A percentile compares a stretch with the other conserved stretches of the same genome.
These are phyloP conservation scores for Perkinsus olseni DNA, from an alignment of 169 alveolate genomes.

Conservation along the genomic window DNA sequence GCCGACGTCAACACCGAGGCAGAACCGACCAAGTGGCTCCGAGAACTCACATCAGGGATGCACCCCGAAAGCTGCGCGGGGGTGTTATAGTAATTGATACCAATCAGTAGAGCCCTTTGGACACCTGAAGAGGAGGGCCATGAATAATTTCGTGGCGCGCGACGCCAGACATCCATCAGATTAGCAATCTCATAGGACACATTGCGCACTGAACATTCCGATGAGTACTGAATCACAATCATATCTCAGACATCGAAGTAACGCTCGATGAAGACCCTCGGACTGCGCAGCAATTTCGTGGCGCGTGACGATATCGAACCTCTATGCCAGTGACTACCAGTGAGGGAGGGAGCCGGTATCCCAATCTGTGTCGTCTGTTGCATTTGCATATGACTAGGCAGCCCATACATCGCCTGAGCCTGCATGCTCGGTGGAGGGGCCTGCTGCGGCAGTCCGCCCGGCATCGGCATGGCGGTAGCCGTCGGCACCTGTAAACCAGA, in stretches of 20 bases:
- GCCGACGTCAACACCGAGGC: no score
- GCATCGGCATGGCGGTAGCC: background rate
- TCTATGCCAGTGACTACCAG: background rate
- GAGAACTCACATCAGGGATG: background rate
- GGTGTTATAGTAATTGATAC: constrained; percentile 3
- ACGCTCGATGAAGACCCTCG: no score
- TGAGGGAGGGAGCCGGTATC: background rate
- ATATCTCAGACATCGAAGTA: no score
- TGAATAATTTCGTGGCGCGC: no score
- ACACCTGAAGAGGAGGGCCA: background rate
- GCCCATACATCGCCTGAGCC: background rate
- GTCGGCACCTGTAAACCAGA: background rate
- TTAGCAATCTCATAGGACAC: no score
- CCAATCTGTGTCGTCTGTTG: background rate
- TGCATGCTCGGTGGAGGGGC: background rate
- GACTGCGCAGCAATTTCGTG: background rate
- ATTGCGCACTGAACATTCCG: no score
- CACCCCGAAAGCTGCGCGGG: constrained; percentile 9
- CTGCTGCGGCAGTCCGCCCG: background rate
- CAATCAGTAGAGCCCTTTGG: background rate
- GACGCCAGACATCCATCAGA: no score
- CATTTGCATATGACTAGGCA: background rate
- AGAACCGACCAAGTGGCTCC: no score
- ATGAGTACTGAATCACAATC: no score
- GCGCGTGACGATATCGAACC: background rate